phyloP scores from a whole-genome alignment of 1,284 basidiomycete genomes.

The Mrakiaceae sp. region DNA sequence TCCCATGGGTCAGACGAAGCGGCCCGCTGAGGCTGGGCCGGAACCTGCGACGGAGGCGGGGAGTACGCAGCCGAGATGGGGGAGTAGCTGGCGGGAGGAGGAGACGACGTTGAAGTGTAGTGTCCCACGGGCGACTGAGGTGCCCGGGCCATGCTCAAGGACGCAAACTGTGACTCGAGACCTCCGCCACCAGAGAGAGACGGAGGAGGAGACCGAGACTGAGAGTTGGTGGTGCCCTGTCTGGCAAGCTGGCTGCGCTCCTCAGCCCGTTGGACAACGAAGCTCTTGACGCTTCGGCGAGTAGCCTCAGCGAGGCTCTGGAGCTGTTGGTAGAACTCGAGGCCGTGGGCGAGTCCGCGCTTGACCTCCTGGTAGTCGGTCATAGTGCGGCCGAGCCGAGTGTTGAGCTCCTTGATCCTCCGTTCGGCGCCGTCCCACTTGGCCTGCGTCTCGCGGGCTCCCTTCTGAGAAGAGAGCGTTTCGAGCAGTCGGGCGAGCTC shows the following conservation, averaged over 20 bases:
- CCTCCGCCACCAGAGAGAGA: not conserved
- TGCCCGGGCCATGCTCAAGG: constrained; percentile 22
- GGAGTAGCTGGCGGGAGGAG: constrained; percentile 15
- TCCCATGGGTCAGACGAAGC: constrained; percentile 27
- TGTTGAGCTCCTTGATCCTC: constrained; percentile 58
- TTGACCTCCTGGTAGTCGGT: constrained; percentile 78
- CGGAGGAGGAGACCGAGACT: constrained; percentile 21
- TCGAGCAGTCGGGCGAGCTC: constrained; percentile 60
- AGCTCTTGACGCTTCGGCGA: constrained; percentile 49
- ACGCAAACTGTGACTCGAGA: constrained; percentile 25
- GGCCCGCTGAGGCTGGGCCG: constrained; percentile 13
- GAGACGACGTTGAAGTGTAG: constrained; percentile 4
- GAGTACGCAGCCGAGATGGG: constrained; percentile 21
- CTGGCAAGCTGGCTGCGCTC: constrained; percentile 60
- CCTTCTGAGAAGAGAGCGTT: constrained; percentile 54
- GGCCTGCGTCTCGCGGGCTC: constrained; percentile 54
- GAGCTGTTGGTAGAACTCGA: constrained; percentile 80
- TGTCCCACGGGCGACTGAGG: constrained; percentile 14
- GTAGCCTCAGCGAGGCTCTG: constrained; percentile 53
- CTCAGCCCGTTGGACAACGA: constrained; percentile 49
- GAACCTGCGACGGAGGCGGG: constrained; percentile 20
- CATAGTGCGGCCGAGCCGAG: constrained; percentile 58
- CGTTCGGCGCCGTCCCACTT: constrained; percentile 71
- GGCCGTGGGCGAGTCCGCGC: constrained; percentile 69
- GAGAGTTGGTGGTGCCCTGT: constrained; percentile 52